Base-by-base conservation (phyloP, 331 rosid genomes). In the Quercus lobata region DNA sequence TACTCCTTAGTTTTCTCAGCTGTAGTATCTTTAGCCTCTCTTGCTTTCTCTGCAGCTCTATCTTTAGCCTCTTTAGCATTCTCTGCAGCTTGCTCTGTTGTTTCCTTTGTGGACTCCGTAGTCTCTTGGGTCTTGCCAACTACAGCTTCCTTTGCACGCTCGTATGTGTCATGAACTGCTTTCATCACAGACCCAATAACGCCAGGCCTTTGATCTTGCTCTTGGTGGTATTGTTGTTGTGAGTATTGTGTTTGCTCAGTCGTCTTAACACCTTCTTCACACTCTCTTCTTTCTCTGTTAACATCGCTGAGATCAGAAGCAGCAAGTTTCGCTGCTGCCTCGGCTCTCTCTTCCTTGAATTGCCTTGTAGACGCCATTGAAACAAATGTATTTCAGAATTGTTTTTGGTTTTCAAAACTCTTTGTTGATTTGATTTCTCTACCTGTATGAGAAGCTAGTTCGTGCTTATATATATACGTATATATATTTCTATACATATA, bases 121-220 rank as follows among this genome's bases (percentile, higher is more conserved):
- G 79, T 69, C 2, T 81, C 84, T 0, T 82, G 80, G 71, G 81
- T 52, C 77, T 87, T 91, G 3, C 94, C 98, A 35, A 91, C 91
- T 21, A 93, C 89, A 1, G 87, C 94, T 56, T 90, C 98, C 60
- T 93, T 95, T 0, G 93, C 94, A 24, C 84, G 88, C 72, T 87
- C 92, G 29, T 73, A 82, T 0, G 90, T 89, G 73, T 76, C 89
- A 0, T 89, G 86, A 30, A 89, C 97, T 0, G 88, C 94, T 76
- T 63, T 83, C 7, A 93, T 29, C 80, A 93, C 78, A 12, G 96
- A 90, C 3, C 97, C 94, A 1, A 93, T 77, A 4, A 93, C 89
- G 1, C 96, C 94, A 0, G 98, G 86, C 44, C 19, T 89, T 53
- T 86, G 78, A 25, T 85, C 73, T 5, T 88, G 70, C 8, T 74